phyloP scores from a whole-genome alignment of 441 rosid genomes.

The Macaranga tanarius region DNA sequence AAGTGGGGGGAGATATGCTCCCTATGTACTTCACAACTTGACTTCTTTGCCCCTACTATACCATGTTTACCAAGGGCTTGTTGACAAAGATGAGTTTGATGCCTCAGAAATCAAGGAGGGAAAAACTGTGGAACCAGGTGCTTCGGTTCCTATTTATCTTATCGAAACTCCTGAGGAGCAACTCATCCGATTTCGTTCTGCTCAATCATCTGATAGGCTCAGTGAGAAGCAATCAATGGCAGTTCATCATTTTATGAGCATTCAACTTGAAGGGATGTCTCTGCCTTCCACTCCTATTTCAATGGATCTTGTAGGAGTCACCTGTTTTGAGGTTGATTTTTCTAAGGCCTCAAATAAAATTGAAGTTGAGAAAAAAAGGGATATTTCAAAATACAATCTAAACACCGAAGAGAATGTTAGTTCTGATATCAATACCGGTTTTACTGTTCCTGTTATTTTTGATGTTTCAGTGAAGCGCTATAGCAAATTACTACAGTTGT shows the following conservation, averaged over 20 bases:
- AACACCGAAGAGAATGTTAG: constrained; percentile 43
- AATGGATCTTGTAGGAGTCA: constrained; percentile 88
- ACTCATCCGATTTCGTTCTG: constrained; percentile 48
- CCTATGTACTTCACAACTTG: constrained; percentile 82
- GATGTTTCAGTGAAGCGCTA: constrained; percentile 88
- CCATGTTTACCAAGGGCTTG: constrained; percentile 60
- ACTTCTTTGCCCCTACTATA: constrained; percentile 77
- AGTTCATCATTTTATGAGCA: constrained; percentile 75
- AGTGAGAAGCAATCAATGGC: constrained; percentile 62
- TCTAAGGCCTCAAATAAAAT: constrained; percentile 48
- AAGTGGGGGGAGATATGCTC: constrained; percentile 66
- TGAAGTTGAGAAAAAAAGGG: constrained; percentile 26
- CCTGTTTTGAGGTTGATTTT: constrained; percentile 88
- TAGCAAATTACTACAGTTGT: constrained; percentile 82
- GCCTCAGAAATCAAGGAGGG: constrained; percentile 47
- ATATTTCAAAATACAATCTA: constrained; percentile 32
- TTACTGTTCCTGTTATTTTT: constrained; percentile 80
- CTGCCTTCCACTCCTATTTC: constrained; percentile 76
- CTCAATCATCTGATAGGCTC: constrained; percentile 56
- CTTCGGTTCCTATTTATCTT: constrained; percentile 71
- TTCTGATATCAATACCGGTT: constrained; percentile 44
- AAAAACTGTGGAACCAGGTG: constrained; percentile 65
- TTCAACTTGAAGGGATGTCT: constrained; percentile 83
- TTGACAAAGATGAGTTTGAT: constrained; percentile 43
- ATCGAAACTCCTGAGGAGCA: constrained; percentile 61